Conservation (phyloP, 495 filamentous ascomycete genomes). For the Hypoxylon perforatum region DNA sequence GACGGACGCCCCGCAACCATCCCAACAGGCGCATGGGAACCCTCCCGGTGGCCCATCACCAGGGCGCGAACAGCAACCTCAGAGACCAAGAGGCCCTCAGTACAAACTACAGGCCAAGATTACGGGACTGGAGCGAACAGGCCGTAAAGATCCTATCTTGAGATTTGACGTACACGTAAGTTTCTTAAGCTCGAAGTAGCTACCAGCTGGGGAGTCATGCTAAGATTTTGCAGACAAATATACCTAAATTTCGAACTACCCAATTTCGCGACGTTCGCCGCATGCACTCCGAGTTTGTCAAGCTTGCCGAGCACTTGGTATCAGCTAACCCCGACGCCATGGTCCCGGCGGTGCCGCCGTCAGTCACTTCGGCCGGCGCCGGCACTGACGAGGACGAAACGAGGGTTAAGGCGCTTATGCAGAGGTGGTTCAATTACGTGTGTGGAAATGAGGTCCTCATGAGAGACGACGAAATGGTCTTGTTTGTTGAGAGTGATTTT, state of each 20-base stretch:
- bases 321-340: constrained; percentile 96
- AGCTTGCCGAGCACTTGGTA: constrained; percentile 92
- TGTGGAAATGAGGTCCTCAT: constrained; percentile 92
- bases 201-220: constrained; percentile 16
- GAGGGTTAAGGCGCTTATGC: constrained; percentile 86
- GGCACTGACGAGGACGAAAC: constrained; percentile 97
- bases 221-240: constrained; percentile 78
- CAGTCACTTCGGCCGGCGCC: constrained; percentile 90
- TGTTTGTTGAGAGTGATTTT: constrained; percentile 98
- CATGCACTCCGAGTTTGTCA: constrained; percentile 93
- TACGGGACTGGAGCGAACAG: constrained; percentile 89
- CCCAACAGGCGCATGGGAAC: constrained; percentile 52
- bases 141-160: constrained; percentile 93
- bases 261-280: constrained; percentile 97
- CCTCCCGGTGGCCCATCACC: constrained; percentile 1
- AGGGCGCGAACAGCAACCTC: constrained; percentile 38
- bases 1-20: constrained; percentile 55
- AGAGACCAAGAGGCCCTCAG: constrained; percentile 66
- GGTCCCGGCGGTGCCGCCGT: constrained; percentile 95
- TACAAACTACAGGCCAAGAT: constrained; percentile 95
- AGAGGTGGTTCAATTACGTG: constrained; percentile 94
- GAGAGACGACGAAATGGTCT: constrained; percentile 93
- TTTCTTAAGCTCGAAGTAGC: constrained; percentile 1
- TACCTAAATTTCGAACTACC: constrained; percentile 95
- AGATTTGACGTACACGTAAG: constrained; percentile 97